These are phyloP conservation scores for Verticillium nonalfalfae DNA, from an alignment of 2,329 filamentous ascomycete genomes.

Conservation along the genomic window DNA sequence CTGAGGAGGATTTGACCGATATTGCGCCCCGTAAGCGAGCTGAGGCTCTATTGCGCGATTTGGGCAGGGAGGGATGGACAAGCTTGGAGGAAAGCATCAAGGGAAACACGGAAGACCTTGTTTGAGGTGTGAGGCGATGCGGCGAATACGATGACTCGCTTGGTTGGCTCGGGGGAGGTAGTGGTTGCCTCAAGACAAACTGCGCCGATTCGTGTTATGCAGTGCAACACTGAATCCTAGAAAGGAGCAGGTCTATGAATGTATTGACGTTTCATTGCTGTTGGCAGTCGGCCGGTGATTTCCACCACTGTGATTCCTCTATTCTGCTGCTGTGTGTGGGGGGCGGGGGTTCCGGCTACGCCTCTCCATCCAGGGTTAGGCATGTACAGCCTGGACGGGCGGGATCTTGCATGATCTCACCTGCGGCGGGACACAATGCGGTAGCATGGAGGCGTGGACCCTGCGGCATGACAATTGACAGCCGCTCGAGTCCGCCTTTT, in stretches of 20 bases:
- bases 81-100: neutral
- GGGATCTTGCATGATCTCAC: too few relatives aligned
- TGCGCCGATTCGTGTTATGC: neutral
- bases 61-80: neutral
- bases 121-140: neutral
- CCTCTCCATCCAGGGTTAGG: neutral
- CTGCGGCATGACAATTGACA: too few relatives aligned
- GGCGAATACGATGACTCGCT: neutral
- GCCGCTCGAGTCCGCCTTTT: too few relatives aligned
- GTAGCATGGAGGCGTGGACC: too few relatives aligned
- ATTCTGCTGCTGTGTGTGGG: neutral
- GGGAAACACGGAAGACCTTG: neutral
- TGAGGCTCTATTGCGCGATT: neutral
- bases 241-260: neutral
- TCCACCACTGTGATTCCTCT: neutral
- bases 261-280: neutral
- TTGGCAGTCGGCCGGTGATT: neutral
- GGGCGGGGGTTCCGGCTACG: neutral
- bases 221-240: neutral
- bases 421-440: too few relatives aligned
- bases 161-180: neutral
- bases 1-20: constrained; percentile 4
- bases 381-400: neutral
- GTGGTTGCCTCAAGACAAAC: neutral
- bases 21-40: neutral